Evolutionary conservation across 140 eudicot genomes (phyloP).

Genomic region (Stevia rebaudiana): DNA sequence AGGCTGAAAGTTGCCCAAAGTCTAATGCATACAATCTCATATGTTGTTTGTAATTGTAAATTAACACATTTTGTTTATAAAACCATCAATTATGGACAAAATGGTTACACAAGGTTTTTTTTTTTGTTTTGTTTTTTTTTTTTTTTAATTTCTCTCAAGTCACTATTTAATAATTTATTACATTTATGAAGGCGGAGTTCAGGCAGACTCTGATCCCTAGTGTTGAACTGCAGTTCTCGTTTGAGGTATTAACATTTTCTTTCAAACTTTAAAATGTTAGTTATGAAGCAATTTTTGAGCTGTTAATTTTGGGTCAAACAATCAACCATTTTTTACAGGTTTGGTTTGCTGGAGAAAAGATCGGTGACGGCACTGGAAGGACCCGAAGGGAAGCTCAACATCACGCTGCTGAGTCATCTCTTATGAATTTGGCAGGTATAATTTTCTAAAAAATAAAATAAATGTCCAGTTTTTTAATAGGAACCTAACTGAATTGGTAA

Average conservation of each 20-base stretch:
- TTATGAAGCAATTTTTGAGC: slow-evolving; percentile 5
- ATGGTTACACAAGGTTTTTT: not conserved
- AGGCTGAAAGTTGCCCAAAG: not conserved
- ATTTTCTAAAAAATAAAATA: no score
- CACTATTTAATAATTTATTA: not conserved
- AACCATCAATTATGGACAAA: not conserved
- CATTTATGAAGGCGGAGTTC: slow-evolving; percentile 73
- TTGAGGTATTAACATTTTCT: slow-evolving; percentile 47
- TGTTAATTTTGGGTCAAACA: not conserved
- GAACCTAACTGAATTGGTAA: no score
- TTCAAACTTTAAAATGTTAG: slow-evolving; percentile 1
- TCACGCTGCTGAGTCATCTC: slow-evolving; percentile 72
- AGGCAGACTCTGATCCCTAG: slow-evolving; percentile 50
- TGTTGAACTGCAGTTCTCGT: slow-evolving; percentile 50
- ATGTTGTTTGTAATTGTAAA: not conserved
- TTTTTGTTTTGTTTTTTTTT: no score
- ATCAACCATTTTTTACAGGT: slow-evolving; percentile 38
- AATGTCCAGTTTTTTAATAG: no score
- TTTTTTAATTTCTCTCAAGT: not conserved
- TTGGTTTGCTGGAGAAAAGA: slow-evolving; percentile 77
- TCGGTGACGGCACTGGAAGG: slow-evolving; percentile 70
- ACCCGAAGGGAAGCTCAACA: slow-evolving; percentile 84
- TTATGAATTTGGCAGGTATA: slow-evolving; percentile 77
- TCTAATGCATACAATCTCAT: not conserved
- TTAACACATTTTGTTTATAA: not conserved